Base-by-base conservation (phyloP, 2,329 filamentous ascomycete genomes). In the Paradendryphiella salina region DNA sequence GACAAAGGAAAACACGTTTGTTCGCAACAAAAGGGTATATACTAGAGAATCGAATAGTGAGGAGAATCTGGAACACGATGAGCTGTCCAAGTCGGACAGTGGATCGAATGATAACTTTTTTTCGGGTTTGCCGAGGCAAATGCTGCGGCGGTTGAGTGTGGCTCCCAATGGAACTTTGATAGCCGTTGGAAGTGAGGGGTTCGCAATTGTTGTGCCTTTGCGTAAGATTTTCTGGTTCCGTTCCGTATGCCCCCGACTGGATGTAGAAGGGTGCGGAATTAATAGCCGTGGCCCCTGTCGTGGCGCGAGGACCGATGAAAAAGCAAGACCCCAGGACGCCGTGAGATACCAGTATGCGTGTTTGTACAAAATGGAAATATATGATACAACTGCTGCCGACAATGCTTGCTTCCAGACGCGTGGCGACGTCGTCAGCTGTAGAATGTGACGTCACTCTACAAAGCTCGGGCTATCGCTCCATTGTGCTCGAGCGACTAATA, bases 401-500 rank as follows among this genome's bases (percentile, higher is more conserved):
- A 20, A 43, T 39, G 45, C 56, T 37, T 56, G 54, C 38, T 41
- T 51, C 59, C 56, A 52, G 56, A 63, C 55, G 62, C 55, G 55
- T 59, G 50, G 53, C 45, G 39, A 57, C 45, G 59, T 61, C 47
- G 60, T 64, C 53, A 62, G 60, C 59, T 56, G 50, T 52, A 48
- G 37, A 42, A 44, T 56, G 55, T 50, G 57, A 39, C 44, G 49
- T 54, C 52, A 58, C 57, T 26, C 33, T 46, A 49, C 57, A 56
- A 56, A 43, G 53, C 39, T 55, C 38, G 17, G 31, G 32, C 57
- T 61, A 67, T 59, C 64, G 63, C 57, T 73, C 69, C 37, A 73
- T 53, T 5, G 70, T 73, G 58, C 66, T 72, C 23, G 65, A 71
- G 60, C 71, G 70, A 60, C 69, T 73, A 34, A 69, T 59, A 29